A percentile compares a stretch with the other conserved stretches of the same genome.
phyloP scores from a whole-genome alignment of 1,284 basidiomycete species.

The Flammula alnicola region DNA sequence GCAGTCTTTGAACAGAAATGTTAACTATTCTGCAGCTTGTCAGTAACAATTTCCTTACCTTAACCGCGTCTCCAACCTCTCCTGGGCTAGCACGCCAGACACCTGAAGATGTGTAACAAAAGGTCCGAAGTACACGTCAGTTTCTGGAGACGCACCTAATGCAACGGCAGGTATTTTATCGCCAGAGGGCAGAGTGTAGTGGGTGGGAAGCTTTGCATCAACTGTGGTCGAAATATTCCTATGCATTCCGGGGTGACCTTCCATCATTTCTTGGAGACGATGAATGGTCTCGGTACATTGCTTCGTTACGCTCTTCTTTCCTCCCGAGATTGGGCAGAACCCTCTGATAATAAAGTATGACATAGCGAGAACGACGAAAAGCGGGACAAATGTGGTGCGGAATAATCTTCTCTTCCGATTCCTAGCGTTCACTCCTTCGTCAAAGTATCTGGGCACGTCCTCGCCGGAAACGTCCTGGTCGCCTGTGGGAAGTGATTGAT shows the following conservation, averaged over 20 bases:
- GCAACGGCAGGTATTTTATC: constrained; percentile 66
- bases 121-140: background rate
- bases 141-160: constrained; percentile 43
- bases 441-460: background rate
- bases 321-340: background rate
- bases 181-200: constrained; percentile 62
- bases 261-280: constrained; percentile 7
- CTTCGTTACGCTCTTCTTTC: constrained; percentile 1
- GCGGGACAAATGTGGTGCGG: constrained; percentile 5
- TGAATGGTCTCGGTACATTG: constrained; percentile 13
- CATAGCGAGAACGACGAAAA: constrained; percentile 11
- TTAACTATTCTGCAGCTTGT: background rate
- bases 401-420: background rate
- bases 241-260: constrained; percentile 3
- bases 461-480: background rate
- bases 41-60: constrained; percentile 35
- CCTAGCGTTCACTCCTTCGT: background rate
- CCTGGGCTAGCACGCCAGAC: constrained; percentile 63
- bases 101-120: constrained; percentile 43
- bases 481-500: background rate
- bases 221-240: constrained; percentile 9
- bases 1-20: constrained; percentile 44
- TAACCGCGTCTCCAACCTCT: constrained; percentile 64
- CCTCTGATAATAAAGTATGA: constrained; percentile 9
- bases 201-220: constrained; percentile 40